Base-by-base conservation (phyloP, 345 rosid genomes). In the Pistacia atlantica region DNA sequence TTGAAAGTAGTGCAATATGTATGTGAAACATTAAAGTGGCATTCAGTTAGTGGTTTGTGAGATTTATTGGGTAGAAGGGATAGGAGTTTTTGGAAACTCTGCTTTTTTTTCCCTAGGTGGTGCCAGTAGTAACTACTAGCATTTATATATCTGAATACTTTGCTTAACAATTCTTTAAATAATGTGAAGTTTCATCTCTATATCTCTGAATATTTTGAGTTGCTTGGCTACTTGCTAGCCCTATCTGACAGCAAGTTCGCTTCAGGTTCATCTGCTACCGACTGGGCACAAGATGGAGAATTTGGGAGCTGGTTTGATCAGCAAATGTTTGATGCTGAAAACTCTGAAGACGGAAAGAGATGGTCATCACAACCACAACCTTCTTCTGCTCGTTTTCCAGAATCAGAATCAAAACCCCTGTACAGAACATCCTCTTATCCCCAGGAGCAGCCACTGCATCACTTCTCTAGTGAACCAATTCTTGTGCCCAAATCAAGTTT, bases 361-460 rank as follows among this genome's bases (percentile, higher is more conserved):
- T 96, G 98, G 99, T 86, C 94, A 28, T 93, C 97, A 9, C 92
- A 90, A 73, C 92, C 93, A 46, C 93, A 89, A 9, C 71, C 88
- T 28, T 79, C 90, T 37, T 80, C 91, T 66, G 81, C 86, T 74
- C 82, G 55, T 60, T 74, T 81, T 72, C 75, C 83, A 35, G 92
- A 91, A 51, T 75, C 83, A 35, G 92, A 91, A 51, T 76, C 91
- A 45, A 92, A 87, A 67, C 92, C 95, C 74, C 76, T 96, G 81
- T 81, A 86, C 84, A 90, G 99, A 82, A 86, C 99, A 25, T 91
- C 98, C n/a, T 90, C 99, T 0, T 93, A 95, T 79, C 98, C 99
- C 31, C 84, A 85, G 69, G 84, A 92, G 83, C 97, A 81, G 80
- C 85, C 78, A 2, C 95, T 83, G 76, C 97, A 86, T 25, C 95